Percentiles rank a stretch among this genome's conserved stretches.
phyloP scores from a whole-genome alignment of 148 eudicot species.

The Rhododendron molle region DNA sequence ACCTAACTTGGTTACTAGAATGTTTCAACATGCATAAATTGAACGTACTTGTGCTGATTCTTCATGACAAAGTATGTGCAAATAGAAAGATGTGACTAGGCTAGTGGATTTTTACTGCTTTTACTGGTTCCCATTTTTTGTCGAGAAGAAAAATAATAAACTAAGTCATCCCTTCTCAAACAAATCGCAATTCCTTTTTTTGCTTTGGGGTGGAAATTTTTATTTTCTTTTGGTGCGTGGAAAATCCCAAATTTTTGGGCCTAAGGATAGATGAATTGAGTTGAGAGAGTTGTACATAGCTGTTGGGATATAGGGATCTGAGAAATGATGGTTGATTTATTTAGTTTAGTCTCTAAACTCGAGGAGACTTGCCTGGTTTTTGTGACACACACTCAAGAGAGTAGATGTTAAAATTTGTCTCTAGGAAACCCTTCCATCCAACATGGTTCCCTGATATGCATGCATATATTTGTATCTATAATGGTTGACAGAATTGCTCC shows the following conservation, averaged over 20 bases:
- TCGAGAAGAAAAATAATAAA: neutral
- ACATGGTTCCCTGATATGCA: neutral
- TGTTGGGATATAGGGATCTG: neutral
- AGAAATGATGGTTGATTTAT: neutral
- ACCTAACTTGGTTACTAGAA: neutral
- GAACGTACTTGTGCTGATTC: neutral
- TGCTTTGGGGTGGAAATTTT: neutral
- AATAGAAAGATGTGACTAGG: neutral
- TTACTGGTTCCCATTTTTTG: neutral
- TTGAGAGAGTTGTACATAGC: neutral
- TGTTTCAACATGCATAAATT: neutral
- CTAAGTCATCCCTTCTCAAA: neutral
- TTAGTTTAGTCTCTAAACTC: neutral
- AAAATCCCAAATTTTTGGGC: neutral
- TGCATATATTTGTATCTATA: neutral
- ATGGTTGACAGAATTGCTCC: neutral
- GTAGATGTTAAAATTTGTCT: neutral
- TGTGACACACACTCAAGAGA: neutral
- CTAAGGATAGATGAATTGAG: neutral
- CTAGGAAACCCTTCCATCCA: neutral
- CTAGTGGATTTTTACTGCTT: neutral
- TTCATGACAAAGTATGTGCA: neutral
- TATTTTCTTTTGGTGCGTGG: neutral
- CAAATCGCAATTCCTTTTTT: neutral
- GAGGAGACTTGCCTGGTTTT: neutral